Conservation (phyloP, 2,329 filamentous ascomycete genomes). For the Epichloe sp. region DNA sequence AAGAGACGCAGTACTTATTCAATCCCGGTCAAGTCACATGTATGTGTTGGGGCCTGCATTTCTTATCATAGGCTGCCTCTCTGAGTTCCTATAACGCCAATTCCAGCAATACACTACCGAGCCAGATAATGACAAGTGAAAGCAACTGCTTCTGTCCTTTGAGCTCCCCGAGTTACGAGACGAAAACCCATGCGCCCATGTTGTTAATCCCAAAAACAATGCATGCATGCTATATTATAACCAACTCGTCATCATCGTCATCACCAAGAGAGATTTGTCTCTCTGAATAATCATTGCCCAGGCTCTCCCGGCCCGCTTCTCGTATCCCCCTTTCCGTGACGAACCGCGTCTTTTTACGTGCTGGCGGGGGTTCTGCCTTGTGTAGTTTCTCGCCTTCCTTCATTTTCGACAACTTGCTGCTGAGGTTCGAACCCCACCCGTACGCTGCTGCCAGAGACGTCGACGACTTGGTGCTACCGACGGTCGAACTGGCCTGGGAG, state of each 20-base stretch:
- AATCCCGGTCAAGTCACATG: no score
- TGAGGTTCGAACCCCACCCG: slow-evolving; percentile 45
- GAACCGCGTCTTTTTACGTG: slow-evolving; percentile 66
- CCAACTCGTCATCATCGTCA: slow-evolving; percentile 39
- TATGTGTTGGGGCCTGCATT: neutral
- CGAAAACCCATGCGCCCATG: neutral
- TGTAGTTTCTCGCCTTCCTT: slow-evolving; percentile 43
- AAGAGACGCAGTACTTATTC: no score
- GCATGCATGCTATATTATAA: slow-evolving; percentile 28
- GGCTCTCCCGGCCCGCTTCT: slow-evolving; percentile 62
- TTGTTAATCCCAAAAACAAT: neutral
- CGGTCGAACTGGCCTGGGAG: slow-evolving; percentile 22
- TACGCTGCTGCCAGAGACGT: slow-evolving; percentile 16
- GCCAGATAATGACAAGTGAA: neutral
- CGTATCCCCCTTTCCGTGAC: slow-evolving; percentile 65
- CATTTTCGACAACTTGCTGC: slow-evolving; percentile 46
- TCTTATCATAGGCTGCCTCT: neutral
- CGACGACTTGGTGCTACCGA: slow-evolving; percentile 12
- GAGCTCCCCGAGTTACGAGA: neutral
- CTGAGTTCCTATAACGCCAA: neutral
- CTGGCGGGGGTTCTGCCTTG: slow-evolving; percentile 25
- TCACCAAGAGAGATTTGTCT: slow-evolving; percentile 24
- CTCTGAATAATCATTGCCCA: slow-evolving; percentile 38
- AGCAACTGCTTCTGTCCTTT: neutral
- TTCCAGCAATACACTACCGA: neutral